These are phyloP conservation scores for Exophiala calicioides DNA, from an alignment of 2,329 filamentous ascomycete species.

Conservation along the genomic window DNA sequence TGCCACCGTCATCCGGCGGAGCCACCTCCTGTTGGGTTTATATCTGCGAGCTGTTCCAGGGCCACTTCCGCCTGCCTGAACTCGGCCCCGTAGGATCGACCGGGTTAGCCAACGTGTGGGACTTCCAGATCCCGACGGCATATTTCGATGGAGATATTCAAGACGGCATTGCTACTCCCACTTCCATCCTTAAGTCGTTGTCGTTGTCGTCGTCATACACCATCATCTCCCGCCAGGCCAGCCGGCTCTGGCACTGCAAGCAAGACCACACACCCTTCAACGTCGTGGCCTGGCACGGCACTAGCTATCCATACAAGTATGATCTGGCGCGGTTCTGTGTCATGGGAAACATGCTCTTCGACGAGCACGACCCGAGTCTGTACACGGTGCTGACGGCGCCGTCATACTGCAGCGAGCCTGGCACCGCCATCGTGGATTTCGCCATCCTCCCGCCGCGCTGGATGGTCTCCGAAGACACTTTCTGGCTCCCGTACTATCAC, in stretches of 20 bases:
- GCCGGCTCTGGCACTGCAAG: conserved; percentile 60
- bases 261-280: conserved; percentile 70
- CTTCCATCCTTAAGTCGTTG: no score
- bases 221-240: conserved; percentile 63
- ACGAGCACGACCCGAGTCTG: conserved; percentile 45
- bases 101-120: conserved; percentile 64
- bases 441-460: conserved; percentile 44
- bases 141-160: conserved; percentile 54
- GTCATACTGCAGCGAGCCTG: conserved; percentile 33
- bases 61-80: conserved; percentile 66
- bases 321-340: conserved; percentile 45
- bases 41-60: conserved; percentile 66
- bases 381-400: conserved; percentile 45
- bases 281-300: conserved; percentile 72
- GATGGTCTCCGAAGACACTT: conserved; percentile 43
- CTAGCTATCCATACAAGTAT: conserved; percentile 53
- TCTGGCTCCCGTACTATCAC: conserved; percentile 46
- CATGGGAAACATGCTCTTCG: conserved; percentile 42
- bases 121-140: conserved; percentile 65
- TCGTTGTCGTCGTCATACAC: no score
- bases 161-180: conserved; percentile 6
- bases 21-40: conserved; percentile 65
- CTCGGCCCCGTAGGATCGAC: conserved; percentile 67
- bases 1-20: no score
- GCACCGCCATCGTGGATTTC: conserved; percentile 39